Evolutionary conservation across 176 grass and related monocot species (phyloP).

Genomic region (Oryza coarctata): DNA sequence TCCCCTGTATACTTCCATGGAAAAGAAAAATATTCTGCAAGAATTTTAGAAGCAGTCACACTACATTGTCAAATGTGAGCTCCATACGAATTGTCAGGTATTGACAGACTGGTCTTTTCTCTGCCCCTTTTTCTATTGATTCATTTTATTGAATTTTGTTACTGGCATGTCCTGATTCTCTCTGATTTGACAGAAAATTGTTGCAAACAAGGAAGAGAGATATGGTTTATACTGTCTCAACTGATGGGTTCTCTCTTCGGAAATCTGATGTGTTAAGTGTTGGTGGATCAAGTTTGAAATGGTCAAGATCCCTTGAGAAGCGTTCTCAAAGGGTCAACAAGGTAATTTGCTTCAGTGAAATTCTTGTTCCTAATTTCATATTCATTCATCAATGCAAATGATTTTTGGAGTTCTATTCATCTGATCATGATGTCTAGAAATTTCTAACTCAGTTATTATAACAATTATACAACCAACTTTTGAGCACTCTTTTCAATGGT

Average conservation of each 20-base stretch:
- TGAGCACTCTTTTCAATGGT: constrained; percentile 4
- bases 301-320: constrained; percentile 88
- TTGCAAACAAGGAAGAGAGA: constrained; percentile 74
- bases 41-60: constrained; percentile 46
- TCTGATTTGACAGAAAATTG: constrained; percentile 54
- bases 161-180: constrained; percentile 21
- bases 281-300: constrained; percentile 78
- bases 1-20: constrained; percentile 90
- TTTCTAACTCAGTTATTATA: constrained; percentile 8
- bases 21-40: constrained; percentile 73
- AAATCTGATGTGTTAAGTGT: constrained; percentile 68
- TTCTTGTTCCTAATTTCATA: constrained; percentile 20
- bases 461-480: neutral
- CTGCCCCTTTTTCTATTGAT: constrained; percentile 21
- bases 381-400: constrained; percentile 3
- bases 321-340: constrained; percentile 65
- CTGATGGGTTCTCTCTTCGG: constrained; percentile 77
- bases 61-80: constrained; percentile 43
- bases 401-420: neutral
- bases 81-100: constrained; percentile 68
- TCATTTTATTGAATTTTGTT: constrained; percentile 27
- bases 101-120: neutral
- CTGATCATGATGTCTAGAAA: neutral
- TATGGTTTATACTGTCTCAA: constrained; percentile 74
- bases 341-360: constrained; percentile 42